Conservation (phyloP, 257 asterid species). For the Knoxia roxburghii region DNA sequence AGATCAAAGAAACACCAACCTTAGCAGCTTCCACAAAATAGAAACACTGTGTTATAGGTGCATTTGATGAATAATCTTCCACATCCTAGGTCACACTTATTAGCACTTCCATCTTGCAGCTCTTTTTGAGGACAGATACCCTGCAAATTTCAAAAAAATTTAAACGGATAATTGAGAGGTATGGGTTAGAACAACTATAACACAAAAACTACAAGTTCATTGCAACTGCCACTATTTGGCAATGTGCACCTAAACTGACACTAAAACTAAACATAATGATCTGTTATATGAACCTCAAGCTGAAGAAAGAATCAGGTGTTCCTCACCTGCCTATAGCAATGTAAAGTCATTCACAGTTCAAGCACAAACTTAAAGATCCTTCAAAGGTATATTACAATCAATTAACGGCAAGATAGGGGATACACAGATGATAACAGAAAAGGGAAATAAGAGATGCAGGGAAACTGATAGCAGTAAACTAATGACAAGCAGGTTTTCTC, state of each 20-base stretch:
- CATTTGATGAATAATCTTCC: constrained; percentile 7
- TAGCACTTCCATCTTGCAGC: constrained; percentile 6
- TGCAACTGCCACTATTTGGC: background rate
- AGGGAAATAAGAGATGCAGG: background rate
- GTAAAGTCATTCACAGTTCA: background rate
- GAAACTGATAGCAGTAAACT: background rate
- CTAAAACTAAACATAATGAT: background rate
- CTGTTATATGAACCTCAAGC: background rate
- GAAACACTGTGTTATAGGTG: background rate
- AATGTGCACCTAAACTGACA: background rate
- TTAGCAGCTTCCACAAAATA: too few relatives aligned
- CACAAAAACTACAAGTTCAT: background rate
- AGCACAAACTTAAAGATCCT: background rate
- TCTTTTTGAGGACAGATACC: constrained; percentile 8
- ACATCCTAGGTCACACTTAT: background rate
- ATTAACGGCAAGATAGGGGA: background rate
- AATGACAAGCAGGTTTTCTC: background rate
- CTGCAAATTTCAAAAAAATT: constrained; percentile 19
- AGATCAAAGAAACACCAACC: too few relatives aligned
- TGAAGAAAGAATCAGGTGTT: background rate
- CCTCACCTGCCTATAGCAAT: background rate
- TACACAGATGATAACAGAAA: background rate
- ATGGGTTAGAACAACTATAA: background rate
- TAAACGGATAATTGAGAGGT: constrained; percentile 12
- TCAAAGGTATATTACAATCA: background rate